phyloP scores from a whole-genome alignment of 176 grass and related monocot genomes.

The Poa pratensis region DNA sequence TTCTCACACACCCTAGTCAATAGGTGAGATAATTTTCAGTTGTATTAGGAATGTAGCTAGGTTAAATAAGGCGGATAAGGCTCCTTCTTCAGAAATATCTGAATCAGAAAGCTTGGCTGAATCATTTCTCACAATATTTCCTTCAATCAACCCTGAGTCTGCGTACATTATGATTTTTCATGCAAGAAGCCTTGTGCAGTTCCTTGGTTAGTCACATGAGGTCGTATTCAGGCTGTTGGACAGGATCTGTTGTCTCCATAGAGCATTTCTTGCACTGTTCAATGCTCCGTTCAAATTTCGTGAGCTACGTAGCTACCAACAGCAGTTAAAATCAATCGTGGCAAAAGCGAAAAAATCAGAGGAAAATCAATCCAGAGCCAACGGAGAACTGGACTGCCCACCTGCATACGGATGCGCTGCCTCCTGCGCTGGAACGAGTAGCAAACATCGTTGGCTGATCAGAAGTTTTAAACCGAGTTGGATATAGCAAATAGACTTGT shows the following conservation, averaged over 20 bases:
- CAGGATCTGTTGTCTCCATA: constrained; percentile 65
- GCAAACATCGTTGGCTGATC: no score
- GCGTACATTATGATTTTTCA: constrained; percentile 81
- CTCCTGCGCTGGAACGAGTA: no score
- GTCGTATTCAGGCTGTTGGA: constrained; percentile 60
- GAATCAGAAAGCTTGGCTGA: constrained; percentile 82
- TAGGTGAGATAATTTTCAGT: constrained; percentile 76
- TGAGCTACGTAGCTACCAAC: constrained; percentile 36
- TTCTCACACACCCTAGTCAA: constrained; percentile 67
- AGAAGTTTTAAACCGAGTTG: no score
- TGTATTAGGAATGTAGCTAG: constrained; percentile 62
- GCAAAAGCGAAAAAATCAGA: no score
- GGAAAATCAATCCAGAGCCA: no score
- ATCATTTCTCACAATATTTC: constrained; percentile 90
- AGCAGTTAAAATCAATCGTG: no score
- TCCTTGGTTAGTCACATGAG: constrained; percentile 77
- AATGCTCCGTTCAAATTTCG: constrained; percentile 78
- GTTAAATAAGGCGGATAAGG: constrained; percentile 46
- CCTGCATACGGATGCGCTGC: no score
- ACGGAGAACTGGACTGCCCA: no score
- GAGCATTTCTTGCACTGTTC: constrained; percentile 69
- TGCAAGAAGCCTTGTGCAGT: constrained; percentile 58
- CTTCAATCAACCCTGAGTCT: constrained; percentile 83
- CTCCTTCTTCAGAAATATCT: constrained; percentile 60
- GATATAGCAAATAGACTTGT: no score